A percentile compares a stretch with the other conserved stretches of the same genome.
Evolutionary conservation across 768 basidiomycete genomes (phyloP).

Genomic region (Tricholoma terreum): DNA sequence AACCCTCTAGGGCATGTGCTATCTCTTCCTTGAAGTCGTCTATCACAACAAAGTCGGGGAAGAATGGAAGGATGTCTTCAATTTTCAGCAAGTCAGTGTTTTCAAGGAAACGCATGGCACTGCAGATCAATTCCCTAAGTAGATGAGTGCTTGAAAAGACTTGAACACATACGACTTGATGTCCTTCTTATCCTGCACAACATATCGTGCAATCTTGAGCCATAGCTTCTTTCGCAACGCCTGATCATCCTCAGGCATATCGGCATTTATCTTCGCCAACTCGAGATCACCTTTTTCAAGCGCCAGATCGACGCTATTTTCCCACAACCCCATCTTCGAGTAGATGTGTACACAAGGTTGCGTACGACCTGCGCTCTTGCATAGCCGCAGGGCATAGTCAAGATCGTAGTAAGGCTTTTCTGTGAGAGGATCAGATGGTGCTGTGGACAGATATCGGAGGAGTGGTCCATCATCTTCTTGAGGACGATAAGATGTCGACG

Average conservation of each 20-base stretch:
- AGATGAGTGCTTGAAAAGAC: neutral
- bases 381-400: conserved; percentile 92
- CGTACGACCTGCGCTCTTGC: conserved; percentile 75
- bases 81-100: conserved; percentile 94
- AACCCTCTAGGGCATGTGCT: conserved; percentile 91
- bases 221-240: conserved; percentile 89
- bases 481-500: conserved; percentile 32
- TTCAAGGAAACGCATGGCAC: conserved; percentile 96
- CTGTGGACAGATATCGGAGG: conserved; percentile 76
- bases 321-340: conserved; percentile 95
- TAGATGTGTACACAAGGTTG: conserved; percentile 96
- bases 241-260: conserved; percentile 90
- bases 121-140: conserved; percentile 28
- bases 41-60: conserved; percentile 98
- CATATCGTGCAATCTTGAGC: conserved; percentile 98
- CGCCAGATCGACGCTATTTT: conserved; percentile 94
- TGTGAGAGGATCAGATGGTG: conserved; percentile 79
- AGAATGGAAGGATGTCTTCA: conserved; percentile 98
- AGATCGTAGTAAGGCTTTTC: conserved; percentile 92
- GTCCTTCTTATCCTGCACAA: conserved; percentile 96
- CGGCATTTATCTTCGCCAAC: conserved; percentile 91
- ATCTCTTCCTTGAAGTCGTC: conserved; percentile 99
- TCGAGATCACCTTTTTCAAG: conserved; percentile 93
- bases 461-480: conserved; percentile 69
- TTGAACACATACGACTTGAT: conserved; percentile 82